These are phyloP conservation scores for Apiospora aurea DNA, from an alignment of 2,329 filamentous ascomycete species.

Conservation along the genomic window DNA sequence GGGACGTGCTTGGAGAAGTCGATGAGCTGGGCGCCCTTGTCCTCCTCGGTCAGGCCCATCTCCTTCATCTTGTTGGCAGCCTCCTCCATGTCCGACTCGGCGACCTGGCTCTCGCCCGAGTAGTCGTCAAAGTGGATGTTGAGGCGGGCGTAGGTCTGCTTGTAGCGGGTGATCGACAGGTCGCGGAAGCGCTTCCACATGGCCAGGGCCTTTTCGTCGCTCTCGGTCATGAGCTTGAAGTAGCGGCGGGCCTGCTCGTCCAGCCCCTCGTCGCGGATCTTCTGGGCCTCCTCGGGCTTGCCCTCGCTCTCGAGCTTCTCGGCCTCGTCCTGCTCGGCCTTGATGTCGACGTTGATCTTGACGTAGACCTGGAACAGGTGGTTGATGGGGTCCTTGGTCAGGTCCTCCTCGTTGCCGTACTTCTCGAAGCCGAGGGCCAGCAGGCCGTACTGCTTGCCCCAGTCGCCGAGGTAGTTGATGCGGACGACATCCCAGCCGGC, in stretches of 20 bases:
- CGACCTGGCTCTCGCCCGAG: conserved; percentile 78
- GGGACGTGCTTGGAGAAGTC: conserved; percentile 74
- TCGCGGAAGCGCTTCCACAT: conserved; percentile 66
- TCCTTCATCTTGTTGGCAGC: conserved; percentile 68
- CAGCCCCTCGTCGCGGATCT: conserved; percentile 52
- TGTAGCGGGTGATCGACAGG: conserved; percentile 65
- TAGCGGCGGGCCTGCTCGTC: conserved; percentile 65
- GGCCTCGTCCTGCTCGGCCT: conserved; percentile 66
- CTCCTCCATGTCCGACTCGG: conserved; percentile 69
- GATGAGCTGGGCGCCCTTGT: conserved; percentile 75
- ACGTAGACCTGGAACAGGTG: conserved; percentile 79
- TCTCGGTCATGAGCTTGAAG: conserved; percentile 68
- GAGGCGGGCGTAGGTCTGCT: conserved; percentile 64
- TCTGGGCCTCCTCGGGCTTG: conserved; percentile 50
- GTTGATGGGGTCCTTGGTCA: conserved; percentile 71
- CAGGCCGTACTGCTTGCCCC: conserved; percentile 76
- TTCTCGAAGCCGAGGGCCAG: conserved; percentile 72
- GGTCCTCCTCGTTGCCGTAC: conserved; percentile 70
- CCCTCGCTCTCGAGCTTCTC: conserved; percentile 57
- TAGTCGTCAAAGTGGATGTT: conserved; percentile 70
- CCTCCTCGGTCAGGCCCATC: conserved; percentile 71
- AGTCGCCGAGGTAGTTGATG: conserved; percentile 81
- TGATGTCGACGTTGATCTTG: conserved; percentile 68
- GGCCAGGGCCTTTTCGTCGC: conserved; percentile 61
- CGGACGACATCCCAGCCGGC: conserved; percentile 75